These are phyloP conservation scores for Mariannaea elegans DNA, from an alignment of 2,329 filamentous ascomycete genomes.

Conservation along the genomic window DNA sequence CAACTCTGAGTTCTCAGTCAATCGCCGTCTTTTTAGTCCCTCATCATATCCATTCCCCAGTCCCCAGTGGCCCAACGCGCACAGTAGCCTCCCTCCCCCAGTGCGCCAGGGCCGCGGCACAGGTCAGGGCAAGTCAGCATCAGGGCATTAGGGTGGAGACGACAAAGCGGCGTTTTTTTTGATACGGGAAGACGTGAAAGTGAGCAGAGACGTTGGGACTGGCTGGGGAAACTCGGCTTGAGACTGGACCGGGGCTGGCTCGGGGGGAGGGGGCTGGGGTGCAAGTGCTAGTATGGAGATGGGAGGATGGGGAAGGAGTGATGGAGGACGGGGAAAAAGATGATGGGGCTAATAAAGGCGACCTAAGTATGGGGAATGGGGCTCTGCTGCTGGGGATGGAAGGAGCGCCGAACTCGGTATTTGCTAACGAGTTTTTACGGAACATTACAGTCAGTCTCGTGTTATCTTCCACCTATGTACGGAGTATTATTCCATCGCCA, in stretches of 20 bases:
- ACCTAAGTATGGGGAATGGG: constrained; percentile 36
- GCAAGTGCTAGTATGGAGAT: constrained; percentile 12
- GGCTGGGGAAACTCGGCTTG: constrained; percentile 26
- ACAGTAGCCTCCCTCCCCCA: background rate
- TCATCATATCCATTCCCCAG: background rate
- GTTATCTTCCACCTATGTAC: too few species aligned
- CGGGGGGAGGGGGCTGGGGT: constrained; percentile 33
- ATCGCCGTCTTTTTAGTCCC: background rate
- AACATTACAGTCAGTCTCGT: background rate
- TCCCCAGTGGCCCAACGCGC: background rate
- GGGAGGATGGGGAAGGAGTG: constrained; percentile 8
- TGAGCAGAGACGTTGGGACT: constrained; percentile 18
- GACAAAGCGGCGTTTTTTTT: constrained; percentile 11
- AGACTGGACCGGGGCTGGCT: constrained; percentile 34
- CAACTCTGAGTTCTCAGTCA: background rate
- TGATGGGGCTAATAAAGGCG: constrained; percentile 15
- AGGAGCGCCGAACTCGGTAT: constrained; percentile 28
- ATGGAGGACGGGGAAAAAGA: constrained; percentile 32
- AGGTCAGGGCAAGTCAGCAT: background rate
- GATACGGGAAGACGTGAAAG: constrained; percentile 26
- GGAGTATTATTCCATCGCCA: too few species aligned
- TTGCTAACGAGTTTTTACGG: constrained; percentile 13
- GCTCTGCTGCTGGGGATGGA: constrained; percentile 33
- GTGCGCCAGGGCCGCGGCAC: background rate
- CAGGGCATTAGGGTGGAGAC: constrained; percentile 7